Percentiles rank a stretch among this genome's conserved stretches.
These are phyloP conservation scores for Neurospora sp. DNA, from an alignment of 495 filamentous ascomycete genomes.

Conservation along the genomic window DNA sequence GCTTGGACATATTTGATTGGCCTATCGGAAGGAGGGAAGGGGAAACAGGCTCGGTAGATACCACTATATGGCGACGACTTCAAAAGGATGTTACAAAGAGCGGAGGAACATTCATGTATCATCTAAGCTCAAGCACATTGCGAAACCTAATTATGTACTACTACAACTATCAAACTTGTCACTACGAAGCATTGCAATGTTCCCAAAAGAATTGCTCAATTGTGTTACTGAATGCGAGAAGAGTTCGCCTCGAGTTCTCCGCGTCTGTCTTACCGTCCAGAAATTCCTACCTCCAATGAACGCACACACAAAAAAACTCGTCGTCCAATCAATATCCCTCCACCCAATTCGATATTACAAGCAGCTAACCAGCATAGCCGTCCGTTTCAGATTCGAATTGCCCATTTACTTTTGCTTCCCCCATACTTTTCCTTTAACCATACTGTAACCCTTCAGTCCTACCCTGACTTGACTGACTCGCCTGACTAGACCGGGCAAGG, in stretches of 20 bases:
- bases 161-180: neutral
- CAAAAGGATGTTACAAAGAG: neutral
- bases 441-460: neutral
- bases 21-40: neutral
- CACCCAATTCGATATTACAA: neutral
- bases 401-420: neutral
- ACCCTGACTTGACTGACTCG: neutral
- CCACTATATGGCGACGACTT: neutral
- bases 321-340: neutral
- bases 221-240: neutral
- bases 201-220: neutral
- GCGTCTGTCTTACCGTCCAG: neutral
- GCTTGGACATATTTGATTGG: constrained; percentile 4
- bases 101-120: neutral
- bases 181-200: neutral
- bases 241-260: neutral
- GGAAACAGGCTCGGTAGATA: neutral
- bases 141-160: constrained; percentile 8
- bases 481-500: neutral
- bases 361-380: neutral
- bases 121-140: neutral
- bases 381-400: neutral
- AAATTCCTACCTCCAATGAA: neutral
- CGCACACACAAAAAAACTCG: neutral
- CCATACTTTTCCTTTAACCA: neutral